Evolutionary conservation across 441 rosid species (phyloP), one percentile per base, ranked within the genome.

Genomic region (Eruca vesicaria): DNA sequence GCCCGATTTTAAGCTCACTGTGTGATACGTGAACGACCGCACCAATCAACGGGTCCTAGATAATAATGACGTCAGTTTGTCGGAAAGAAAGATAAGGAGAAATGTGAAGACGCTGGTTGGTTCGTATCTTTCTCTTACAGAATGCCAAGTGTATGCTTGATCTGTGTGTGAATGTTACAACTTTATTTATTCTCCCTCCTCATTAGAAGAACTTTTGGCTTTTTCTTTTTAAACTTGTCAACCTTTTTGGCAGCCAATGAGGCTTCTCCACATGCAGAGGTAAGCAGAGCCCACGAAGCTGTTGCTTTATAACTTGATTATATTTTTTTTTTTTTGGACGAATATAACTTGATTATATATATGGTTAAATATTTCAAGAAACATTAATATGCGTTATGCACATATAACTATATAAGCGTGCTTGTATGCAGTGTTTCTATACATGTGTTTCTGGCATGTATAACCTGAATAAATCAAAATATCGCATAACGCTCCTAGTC

Each of bases 161-260:
- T 58, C 56, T 65, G 16, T 31, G 35, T 60, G 45, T 60, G 69
- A 71, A 67, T 60, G 73, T 59, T 71, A 60, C 73, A 66, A 66
- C 80, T 77, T 77, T 77, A 72, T 77, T 66, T 72, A 72, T 77
- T 77, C 80, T 35, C 56, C 43, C 26, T 43, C 60, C 43, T 48
- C 58, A 59, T 63, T 26, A 58, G 7, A 26, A 57, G 7, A 26
- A 35, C 72, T 66, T 71, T 71, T 77, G 66, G 76, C 66, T 71
- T 77, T 71, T 52, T 38, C 56, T 66, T 77, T 53, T 56, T 23
- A 29, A 50, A 32, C 38, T 64, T 57, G 18, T 63, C 68, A 36
- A 53, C 53, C 31, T 77, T 77, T 64, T 66, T 48, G 5, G 62
- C 29, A 66, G 38, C 80, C 77, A 77, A 77, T 72, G 21, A 72